phyloP scores from a whole-genome alignment of 2,329 filamentous ascomycete genomes.

The Herpotrichia juniperi region DNA sequence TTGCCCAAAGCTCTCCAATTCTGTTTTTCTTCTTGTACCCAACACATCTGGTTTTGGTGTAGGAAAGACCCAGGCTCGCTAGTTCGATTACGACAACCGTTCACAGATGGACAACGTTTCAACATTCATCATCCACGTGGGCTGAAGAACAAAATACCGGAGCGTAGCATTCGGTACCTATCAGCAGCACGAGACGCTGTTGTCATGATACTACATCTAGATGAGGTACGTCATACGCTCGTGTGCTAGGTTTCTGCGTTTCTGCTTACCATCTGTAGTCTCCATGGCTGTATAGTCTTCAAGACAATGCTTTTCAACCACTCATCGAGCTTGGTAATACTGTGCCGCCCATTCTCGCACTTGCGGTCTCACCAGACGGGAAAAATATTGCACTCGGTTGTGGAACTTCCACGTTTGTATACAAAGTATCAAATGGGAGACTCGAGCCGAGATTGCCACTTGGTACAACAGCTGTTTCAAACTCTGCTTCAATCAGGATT shows the following conservation, averaged over 20 bases:
- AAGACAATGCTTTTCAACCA: slow-evolving; percentile 2
- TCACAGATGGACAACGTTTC: neutral
- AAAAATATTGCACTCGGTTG: slow-evolving; percentile 4
- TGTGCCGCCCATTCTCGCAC: neutral
- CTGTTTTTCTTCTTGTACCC: slow-evolving; percentile 2
- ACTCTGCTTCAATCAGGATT: neutral
- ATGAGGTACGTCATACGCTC: neutral
- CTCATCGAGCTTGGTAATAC: neutral
- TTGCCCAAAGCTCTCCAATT: slow-evolving; percentile 2
- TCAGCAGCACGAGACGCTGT: neutral
- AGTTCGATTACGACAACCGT: slow-evolving; percentile 1
- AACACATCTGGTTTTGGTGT: slow-evolving; percentile 3
- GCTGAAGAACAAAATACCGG: neutral
- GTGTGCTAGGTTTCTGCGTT: too few relatives aligned
- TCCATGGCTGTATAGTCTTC: slow-evolving; percentile 4
- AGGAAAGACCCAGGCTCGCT: slow-evolving; percentile 2
- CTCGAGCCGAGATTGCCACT: neutral
- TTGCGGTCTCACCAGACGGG: slow-evolving; percentile 5
- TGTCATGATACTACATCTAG: slow-evolving; percentile 3
- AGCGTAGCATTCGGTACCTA: neutral
- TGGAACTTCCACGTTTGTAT: slow-evolving; percentile 1
- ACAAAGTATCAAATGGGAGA: neutral
- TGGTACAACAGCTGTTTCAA: neutral
- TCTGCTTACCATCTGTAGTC: neutral
- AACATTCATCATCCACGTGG: neutral